Base-by-base conservation (phyloP, 331 rosid species). In the Quercus tomentella region DNA sequence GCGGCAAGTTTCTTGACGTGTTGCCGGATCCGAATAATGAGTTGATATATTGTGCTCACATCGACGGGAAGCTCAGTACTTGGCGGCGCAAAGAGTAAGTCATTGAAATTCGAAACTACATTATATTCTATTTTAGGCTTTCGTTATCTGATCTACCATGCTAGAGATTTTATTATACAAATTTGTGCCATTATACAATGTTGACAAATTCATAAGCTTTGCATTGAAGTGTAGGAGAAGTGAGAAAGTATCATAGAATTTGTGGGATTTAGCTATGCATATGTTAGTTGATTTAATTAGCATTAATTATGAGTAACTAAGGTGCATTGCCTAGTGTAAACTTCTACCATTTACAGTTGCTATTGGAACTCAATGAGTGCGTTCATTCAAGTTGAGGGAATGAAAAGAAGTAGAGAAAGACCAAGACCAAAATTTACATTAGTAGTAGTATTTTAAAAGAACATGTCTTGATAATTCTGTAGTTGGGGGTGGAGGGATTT, bases 81-180 rank as follows among this genome's bases (percentile, higher is more conserved):
- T 96, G 99, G 99, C 89, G 86, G 70, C 91, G 98, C 55, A 96
- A 96, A 87, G 93, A 79, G 99, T 96, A 81, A 88, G 98, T 67
- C 28, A 8, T 10, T 67, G 51, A 20, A 35, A 67, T 7, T 67
- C 20, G 72, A 10, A 35, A 67, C 15, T 67, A 20, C n/a, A 16
- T 33, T 67, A 8, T 4, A 4, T 7, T n/a, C 51, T 66, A 1
- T 18, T 17, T 8, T 31, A 31, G 49, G 49, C 71, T 67, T 67
- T 23, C n/a, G 25, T 35, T 17, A 18, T 67, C 70, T 30, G 49
- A 67, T 20, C 52, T 67, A 33, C 72, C 72, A 20, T 67, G 26
- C 51, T 67, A 31, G 51, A 67, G 41, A 33, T 20, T 67, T 65
- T 10, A 2, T 17, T 15, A 20, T 35, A 67, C 72, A 28, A 33